These are phyloP conservation scores for Lyophyllum semitale DNA, from an alignment of 768 basidiomycete genomes.

Conservation along the genomic window DNA sequence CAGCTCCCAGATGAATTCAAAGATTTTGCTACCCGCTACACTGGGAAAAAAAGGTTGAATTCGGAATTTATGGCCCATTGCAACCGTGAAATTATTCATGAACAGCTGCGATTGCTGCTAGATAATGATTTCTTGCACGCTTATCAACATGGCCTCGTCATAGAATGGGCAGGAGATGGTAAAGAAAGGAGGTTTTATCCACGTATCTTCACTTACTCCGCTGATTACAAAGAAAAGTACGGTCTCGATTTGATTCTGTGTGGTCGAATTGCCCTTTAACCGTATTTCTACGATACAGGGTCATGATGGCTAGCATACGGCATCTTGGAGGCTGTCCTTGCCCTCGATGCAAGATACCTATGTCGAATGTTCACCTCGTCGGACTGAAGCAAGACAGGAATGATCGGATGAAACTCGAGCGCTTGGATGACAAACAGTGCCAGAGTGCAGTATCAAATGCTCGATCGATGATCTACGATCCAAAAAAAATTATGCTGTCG, in stretches of 20 bases:
- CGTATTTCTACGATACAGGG: not conserved
- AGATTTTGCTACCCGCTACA: not conserved
- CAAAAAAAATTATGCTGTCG: conserved; percentile 15
- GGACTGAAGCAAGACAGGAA: not conserved
- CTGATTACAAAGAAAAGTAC: conserved; percentile 36
- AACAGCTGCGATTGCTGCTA: conserved; percentile 22
- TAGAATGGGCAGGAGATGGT: conserved; percentile 27
- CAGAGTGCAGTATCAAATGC: not conserved
- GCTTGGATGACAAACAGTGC: not conserved
- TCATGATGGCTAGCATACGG: not conserved
- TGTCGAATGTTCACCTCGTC: not conserved
- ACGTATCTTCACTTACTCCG: conserved; percentile 29
- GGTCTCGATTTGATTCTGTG: not conserved
- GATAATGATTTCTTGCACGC: conserved; percentile 27
- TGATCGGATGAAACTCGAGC: not conserved
- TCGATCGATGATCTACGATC: not conserved
- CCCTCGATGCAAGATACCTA: not conserved
- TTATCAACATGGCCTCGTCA: conserved; percentile 28
- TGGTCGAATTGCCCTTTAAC: not conserved
- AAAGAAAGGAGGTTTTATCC: conserved; percentile 24
- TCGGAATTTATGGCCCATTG: conserved; percentile 24
- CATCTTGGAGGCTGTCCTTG: not conserved
- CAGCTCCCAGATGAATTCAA: conserved; percentile 5
- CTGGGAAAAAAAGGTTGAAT: not conserved
- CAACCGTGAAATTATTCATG: conserved; percentile 26